Evolutionary conservation across 1,284 basidiomycete genomes (phyloP).

Genomic region (Boletus semigastroideus): DNA sequence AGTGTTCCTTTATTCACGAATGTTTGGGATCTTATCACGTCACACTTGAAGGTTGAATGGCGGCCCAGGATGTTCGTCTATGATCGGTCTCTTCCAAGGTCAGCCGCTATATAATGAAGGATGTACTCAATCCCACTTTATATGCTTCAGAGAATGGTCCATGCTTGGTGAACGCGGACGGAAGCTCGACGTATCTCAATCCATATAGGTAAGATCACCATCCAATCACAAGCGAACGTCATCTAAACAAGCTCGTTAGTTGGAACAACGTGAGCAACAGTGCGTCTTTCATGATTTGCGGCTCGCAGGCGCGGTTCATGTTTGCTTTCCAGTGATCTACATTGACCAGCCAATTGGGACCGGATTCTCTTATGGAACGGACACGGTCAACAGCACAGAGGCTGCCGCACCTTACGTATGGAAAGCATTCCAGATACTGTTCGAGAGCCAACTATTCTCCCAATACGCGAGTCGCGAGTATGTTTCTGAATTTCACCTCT

Average conservation of each 20-base stretch:
- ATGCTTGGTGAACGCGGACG: slow-evolving; percentile 29
- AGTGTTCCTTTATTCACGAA: not conserved
- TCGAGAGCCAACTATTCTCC: slow-evolving; percentile 59
- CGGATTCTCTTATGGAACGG: slow-evolving; percentile 60
- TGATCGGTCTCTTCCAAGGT: slow-evolving; percentile 47
- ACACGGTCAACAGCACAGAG: slow-evolving; percentile 55
- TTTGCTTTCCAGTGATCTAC: slow-evolving; percentile 57
- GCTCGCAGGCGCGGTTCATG: not conserved
- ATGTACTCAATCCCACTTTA: not conserved
- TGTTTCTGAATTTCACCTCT: slow-evolving; percentile 13
- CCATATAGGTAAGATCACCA: slow-evolving; percentile 26
- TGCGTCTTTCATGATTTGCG: slow-evolving; percentile 21
- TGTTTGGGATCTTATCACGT: not conserved
- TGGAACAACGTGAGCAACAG: slow-evolving; percentile 74
- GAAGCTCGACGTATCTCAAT: slow-evolving; percentile 27
- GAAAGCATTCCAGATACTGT: slow-evolving; percentile 66
- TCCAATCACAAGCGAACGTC: not conserved
- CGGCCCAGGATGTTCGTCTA: slow-evolving; percentile 41
- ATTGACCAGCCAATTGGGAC: slow-evolving; percentile 75
- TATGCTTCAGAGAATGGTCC: slow-evolving; percentile 29
- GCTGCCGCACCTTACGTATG: slow-evolving; percentile 53
- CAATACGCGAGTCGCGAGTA: slow-evolving; percentile 59
- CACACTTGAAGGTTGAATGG: slow-evolving; percentile 38
- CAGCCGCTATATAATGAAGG: not conserved
- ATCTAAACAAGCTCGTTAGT: slow-evolving; percentile 32